Conservation (phyloP, 2,329 filamentous ascomycete species). For the Calonectria multiphialidica region DNA sequence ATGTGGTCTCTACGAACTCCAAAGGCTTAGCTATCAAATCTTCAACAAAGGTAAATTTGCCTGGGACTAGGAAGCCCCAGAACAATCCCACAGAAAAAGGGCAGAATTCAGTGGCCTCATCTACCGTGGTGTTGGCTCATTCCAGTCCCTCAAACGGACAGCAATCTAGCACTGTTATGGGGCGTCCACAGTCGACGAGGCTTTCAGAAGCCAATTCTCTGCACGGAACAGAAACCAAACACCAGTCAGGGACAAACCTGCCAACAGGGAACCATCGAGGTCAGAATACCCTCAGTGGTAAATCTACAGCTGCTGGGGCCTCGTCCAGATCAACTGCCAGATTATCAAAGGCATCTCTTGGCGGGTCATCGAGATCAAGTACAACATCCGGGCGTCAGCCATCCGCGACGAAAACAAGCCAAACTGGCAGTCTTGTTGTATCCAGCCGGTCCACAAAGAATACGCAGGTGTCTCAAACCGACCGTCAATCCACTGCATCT, state of each 20-base stretch:
- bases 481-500: not conserved
- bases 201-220: not conserved
- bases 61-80: not conserved
- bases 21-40: not conserved
- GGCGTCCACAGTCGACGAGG: not conserved
- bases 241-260: not conserved
- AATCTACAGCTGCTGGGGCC: not conserved
- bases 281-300: not conserved
- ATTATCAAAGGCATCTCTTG: not conserved
- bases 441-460: not conserved
- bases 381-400: not conserved
- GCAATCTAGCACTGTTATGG: not conserved
- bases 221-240: not conserved
- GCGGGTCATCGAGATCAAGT: not conserved
- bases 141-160: not conserved
- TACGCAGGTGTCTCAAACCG: not conserved
- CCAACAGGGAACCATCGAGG: not conserved
- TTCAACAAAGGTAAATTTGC: not conserved
- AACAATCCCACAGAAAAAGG: not conserved
- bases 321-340: not conserved
- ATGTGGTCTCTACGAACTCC: not conserved
- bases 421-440: not conserved
- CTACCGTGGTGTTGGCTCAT: not conserved
- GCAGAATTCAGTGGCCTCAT: not conserved
- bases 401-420: not conserved